phyloP scores from a whole-genome alignment of 768 basidiomycete species.

The Macrolepiota dolichaula region DNA sequence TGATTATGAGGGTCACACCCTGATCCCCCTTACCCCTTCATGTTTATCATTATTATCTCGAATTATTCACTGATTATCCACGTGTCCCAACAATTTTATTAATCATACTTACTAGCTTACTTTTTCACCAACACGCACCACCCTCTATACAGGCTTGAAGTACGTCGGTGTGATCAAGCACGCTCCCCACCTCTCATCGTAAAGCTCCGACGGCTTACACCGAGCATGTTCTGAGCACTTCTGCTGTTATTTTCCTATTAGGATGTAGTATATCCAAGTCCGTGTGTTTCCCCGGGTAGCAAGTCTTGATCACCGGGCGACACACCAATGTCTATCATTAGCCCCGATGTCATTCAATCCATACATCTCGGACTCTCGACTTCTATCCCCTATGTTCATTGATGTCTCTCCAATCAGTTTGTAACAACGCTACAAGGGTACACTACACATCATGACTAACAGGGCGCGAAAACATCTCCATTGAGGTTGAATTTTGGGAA shows the following conservation, averaged over 20 bases:
- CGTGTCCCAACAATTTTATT: no score
- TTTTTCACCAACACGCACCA: no score
- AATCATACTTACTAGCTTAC: no score
- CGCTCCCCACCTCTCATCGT: no score
- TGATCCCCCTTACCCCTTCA: no score
- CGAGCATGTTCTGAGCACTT: background rate
- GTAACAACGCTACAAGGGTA: background rate
- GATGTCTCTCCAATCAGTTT: background rate
- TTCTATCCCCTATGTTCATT: background rate
- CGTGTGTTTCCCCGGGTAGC: background rate
- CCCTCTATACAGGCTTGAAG: no score
- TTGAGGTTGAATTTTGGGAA: conserved; percentile 28
- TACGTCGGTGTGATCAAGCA: no score
- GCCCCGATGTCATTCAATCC: background rate
- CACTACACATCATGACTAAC: conserved; percentile 10
- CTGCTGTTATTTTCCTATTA: background rate
- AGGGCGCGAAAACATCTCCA: conserved; percentile 22
- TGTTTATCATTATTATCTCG: no score
- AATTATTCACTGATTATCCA: no score
- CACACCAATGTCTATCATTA: no score
- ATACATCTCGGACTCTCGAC: background rate
- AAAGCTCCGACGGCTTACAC: no score
- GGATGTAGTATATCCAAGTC: background rate
- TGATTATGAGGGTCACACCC: no score
- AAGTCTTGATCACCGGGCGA: background rate